A percentile compares a stretch with the other conserved stretches of the same genome.
Conservation (phyloP, 2,329 filamentous ascomycete species). For the Aspergillus pseudoglaucus region DNA sequence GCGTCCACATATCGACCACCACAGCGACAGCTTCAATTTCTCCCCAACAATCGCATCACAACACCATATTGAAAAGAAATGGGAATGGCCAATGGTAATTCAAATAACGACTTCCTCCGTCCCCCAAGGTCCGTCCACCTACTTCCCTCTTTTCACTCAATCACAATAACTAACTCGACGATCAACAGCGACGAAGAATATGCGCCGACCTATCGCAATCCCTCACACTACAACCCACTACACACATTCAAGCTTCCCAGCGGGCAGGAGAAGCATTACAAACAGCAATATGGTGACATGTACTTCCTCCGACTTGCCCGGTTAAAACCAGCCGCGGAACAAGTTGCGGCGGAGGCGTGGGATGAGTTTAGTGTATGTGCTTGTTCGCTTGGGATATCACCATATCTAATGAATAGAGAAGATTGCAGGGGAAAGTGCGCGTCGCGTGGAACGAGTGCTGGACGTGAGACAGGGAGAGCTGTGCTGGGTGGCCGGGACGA, state of each 20-base stretch:
- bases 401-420: constrained; percentile 21
- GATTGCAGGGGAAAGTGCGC: constrained; percentile 69
- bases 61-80: neutral
- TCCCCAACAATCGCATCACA: constrained; percentile 1
- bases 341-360: constrained; percentile 70
- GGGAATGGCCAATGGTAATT: constrained; percentile 10
- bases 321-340: constrained; percentile 76
- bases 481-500: constrained; percentile 89
- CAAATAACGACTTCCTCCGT: constrained; percentile 20
- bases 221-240: constrained; percentile 66
- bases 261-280: constrained; percentile 61
- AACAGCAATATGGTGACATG: constrained; percentile 96
- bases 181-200: constrained; percentile 30
- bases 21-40: neutral
- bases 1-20: constrained; percentile 5
- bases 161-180: constrained; percentile 1
- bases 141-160: neutral
- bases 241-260: constrained; percentile 66
- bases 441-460: constrained; percentile 76
- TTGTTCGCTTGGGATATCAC: neutral
- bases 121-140: constrained; percentile 19
- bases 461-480: constrained; percentile 93
- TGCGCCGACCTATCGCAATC: constrained; percentile 45
- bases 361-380: constrained; percentile 55
- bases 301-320: constrained; percentile 88